Evolutionary conservation across 352 stramenopile genomes (phyloP).

Genomic region (Aphanomyces invadans): DNA sequence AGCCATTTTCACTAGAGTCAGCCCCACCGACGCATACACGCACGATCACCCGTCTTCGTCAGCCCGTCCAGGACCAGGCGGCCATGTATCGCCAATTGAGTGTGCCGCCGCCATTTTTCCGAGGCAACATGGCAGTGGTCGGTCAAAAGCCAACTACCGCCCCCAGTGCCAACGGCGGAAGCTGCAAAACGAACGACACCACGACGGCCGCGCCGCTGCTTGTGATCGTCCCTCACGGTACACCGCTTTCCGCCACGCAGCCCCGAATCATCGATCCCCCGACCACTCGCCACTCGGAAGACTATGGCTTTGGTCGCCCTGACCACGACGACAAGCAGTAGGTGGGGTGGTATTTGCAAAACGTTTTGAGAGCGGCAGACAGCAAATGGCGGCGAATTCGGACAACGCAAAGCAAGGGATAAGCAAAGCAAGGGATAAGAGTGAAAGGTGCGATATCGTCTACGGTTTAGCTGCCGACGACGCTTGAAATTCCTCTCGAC

Average conservation of each 20-base stretch:
- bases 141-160: background rate
- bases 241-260: too few species aligned
- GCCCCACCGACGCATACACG: too few species aligned
- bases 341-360: background rate
- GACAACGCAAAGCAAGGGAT: too few species aligned
- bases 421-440: background rate
- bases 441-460: too few species aligned
- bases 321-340: background rate
- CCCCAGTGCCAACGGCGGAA: background rate
- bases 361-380: too few species aligned
- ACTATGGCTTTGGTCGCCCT: constrained; percentile 5
- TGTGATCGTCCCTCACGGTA: too few species aligned
- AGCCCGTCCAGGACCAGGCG: too few species aligned
- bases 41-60: too few species aligned
- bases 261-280: too few species aligned
- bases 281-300: background rate
- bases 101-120: constrained; percentile 17
- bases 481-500: constrained; percentile 45
- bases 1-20: too few species aligned
- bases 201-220: too few species aligned
- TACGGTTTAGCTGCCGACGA: background rate
- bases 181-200: background rate
- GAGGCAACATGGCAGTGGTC: constrained; percentile 1
- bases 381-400: too few species aligned
- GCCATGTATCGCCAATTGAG: constrained; percentile 7